These are phyloP conservation scores for Tylopilus cervinicoccineus DNA, from an alignment of 768 basidiomycete genomes.

Conservation along the genomic window DNA sequence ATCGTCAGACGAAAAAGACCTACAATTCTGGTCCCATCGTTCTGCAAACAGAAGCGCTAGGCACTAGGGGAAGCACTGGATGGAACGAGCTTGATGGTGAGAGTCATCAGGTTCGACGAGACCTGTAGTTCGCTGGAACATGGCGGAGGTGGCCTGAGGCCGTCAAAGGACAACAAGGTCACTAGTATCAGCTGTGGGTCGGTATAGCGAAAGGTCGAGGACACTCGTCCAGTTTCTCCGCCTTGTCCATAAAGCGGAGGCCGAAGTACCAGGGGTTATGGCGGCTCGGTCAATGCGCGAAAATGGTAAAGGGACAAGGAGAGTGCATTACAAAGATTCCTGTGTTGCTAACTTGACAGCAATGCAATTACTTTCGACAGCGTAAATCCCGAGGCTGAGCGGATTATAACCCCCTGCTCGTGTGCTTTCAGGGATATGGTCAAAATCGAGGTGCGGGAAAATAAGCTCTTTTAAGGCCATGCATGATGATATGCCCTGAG, in stretches of 20 bases:
- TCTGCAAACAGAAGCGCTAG: neutral
- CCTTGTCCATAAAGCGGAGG: neutral
- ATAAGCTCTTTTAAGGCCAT: constrained; percentile 22
- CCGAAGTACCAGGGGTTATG: neutral
- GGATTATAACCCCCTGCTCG: constrained; percentile 28
- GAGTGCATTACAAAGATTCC: constrained; percentile 1
- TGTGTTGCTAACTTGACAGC: neutral
- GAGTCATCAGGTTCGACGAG: neutral
- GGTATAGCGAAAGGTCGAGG: neutral
- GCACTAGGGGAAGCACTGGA: neutral
- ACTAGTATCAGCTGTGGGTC: neutral
- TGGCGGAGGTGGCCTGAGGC: too few species aligned
- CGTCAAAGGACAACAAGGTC: neutral
- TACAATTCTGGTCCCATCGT: neutral
- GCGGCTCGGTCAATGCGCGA: neutral
- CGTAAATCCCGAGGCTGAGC: constrained; percentile 33
- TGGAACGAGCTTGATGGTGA: neutral
- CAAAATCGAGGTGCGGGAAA: constrained; percentile 37
- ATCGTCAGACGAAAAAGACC: neutral
- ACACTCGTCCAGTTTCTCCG: neutral
- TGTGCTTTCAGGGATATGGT: constrained; percentile 33
- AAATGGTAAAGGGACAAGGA: neutral
- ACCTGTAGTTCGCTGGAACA: neutral
- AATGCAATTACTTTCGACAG: constrained; percentile 14
- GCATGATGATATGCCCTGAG: constrained; percentile 18